phyloP scores from a whole-genome alignment of 495 filamentous ascomycete genomes.

The Penicillium roqueforti region DNA sequence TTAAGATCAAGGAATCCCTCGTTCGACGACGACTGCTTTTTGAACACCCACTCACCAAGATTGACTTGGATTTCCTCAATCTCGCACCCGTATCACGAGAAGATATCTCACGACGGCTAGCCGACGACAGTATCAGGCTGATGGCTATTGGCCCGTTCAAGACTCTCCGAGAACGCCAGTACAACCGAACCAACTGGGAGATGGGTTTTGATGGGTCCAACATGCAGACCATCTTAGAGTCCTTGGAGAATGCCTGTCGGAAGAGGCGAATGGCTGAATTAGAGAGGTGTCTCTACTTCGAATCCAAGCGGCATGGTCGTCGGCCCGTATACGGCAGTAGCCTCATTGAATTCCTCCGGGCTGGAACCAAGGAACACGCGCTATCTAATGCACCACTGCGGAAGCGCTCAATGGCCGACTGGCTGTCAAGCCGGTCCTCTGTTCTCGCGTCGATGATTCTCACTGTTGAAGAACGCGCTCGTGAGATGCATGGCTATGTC shows the following conservation, averaged over 20 bases:
- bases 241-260: constrained; percentile 66
- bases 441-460: constrained; percentile 68
- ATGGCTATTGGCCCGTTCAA: constrained; percentile 61
- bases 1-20: constrained; percentile 67
- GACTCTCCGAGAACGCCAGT: constrained; percentile 59
- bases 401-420: constrained; percentile 54
- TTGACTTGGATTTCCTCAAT: constrained; percentile 76
- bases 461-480: constrained; percentile 66
- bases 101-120: constrained; percentile 54
- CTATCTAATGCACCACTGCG: constrained; percentile 37
- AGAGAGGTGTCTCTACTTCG: constrained; percentile 74
- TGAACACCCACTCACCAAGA: constrained; percentile 58
- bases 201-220: constrained; percentile 58
- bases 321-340: constrained; percentile 76
- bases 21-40: constrained; percentile 64
- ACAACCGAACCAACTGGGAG: constrained; percentile 55
- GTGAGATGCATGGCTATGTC: constrained; percentile 66
- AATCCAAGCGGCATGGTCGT: constrained; percentile 73
- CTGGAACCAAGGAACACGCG: constrained; percentile 50
- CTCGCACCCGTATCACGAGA: constrained; percentile 73
- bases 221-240: constrained; percentile 64
- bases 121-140: constrained; percentile 58
- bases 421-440: constrained; percentile 67
- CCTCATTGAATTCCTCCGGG: constrained; percentile 65
- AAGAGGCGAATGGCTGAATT: constrained; percentile 73